These are phyloP conservation scores for maize (Zea mays) DNA, from an alignment of 176 grass and related monocot genomes.

Conservation along the genomic window DNA sequence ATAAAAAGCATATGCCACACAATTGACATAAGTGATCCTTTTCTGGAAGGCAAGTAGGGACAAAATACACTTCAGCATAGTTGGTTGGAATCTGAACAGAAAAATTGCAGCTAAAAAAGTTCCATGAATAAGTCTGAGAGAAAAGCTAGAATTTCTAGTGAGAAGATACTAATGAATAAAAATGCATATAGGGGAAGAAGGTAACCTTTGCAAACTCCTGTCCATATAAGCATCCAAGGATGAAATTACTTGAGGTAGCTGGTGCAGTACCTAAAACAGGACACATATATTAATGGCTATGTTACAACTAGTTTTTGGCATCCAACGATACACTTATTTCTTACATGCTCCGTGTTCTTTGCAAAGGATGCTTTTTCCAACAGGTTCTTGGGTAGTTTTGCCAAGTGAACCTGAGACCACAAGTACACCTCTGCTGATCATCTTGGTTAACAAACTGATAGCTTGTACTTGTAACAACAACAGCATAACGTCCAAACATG, in stretches of 20 bases:
- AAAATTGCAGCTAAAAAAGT: neutral
- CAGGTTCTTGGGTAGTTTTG: conserved; percentile 81
- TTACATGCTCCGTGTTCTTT: conserved; percentile 82
- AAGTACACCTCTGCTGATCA: conserved; percentile 3
- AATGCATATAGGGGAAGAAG: neutral
- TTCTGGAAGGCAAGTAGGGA: neutral
- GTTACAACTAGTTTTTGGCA: neutral
- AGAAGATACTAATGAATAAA: conserved; percentile 1
- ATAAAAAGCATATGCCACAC: neutral
- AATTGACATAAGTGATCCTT: neutral
- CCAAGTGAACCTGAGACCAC: conserved; percentile 53
- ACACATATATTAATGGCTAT: conserved; percentile 8
- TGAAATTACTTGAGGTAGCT: conserved; percentile 79
- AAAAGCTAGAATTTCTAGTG: neutral
- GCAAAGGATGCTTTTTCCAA: conserved; percentile 68
- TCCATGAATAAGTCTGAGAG: neutral
- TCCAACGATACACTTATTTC: conserved; percentile 13
- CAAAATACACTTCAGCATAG: conserved; percentile 5
- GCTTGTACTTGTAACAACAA: neutral
- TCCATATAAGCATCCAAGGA: conserved; percentile 92
- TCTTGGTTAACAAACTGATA: neutral
- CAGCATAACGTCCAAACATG: neutral
- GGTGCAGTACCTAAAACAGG: conserved; percentile 52
- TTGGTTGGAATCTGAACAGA: neutral
- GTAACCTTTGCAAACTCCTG: conserved; percentile 77